These are phyloP conservation scores for Teratosphaeria gauchensis DNA, from an alignment of 2,329 filamentous ascomycete species.

Conservation along the genomic window DNA sequence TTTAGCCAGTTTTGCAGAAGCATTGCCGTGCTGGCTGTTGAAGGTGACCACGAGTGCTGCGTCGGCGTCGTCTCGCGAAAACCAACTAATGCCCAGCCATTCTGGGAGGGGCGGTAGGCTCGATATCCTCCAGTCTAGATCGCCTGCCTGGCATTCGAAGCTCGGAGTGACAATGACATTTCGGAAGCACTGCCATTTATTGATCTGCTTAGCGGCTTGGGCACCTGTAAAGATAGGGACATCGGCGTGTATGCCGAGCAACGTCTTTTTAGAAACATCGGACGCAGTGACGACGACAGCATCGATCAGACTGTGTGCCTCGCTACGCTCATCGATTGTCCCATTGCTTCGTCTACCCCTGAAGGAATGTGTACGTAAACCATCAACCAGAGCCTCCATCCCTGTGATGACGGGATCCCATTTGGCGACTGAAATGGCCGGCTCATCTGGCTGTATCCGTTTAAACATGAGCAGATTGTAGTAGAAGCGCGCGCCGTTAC, in stretches of 20 bases:
- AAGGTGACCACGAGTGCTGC: slow-evolving; percentile 53
- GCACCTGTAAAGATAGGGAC: slow-evolving; percentile 52
- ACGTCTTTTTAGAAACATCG: slow-evolving; percentile 31
- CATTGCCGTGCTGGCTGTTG: slow-evolving; percentile 19
- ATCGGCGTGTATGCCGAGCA: slow-evolving; percentile 43
- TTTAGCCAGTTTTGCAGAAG: slow-evolving; percentile 17
- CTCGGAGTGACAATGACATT: slow-evolving; percentile 42
- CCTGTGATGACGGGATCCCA: slow-evolving; percentile 40
- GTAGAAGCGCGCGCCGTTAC: slow-evolving; percentile 39
- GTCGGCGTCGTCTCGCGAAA: slow-evolving; percentile 48
- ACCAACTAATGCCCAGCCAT: slow-evolving; percentile 53
- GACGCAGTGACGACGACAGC: slow-evolving; percentile 44
- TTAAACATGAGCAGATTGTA: slow-evolving; percentile 59
- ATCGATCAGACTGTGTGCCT: slow-evolving; percentile 40
- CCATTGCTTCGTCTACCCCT: slow-evolving; percentile 12
- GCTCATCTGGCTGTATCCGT: slow-evolving; percentile 34
- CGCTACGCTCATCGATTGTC: slow-evolving; percentile 7
- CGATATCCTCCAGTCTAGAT: slow-evolving; percentile 37
- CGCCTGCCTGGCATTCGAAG: slow-evolving; percentile 29
- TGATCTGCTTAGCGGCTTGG: slow-evolving; percentile 48
- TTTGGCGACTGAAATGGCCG: neutral
- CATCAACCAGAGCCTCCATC: slow-evolving; percentile 42
- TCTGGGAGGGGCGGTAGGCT: slow-evolving; percentile 41
- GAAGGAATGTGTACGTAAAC: slow-evolving; percentile 36
- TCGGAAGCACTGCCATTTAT: slow-evolving; percentile 51